Conservation (phyloP, 169 alveolate genomes). For the Plasmodium reichenowi region DNA sequence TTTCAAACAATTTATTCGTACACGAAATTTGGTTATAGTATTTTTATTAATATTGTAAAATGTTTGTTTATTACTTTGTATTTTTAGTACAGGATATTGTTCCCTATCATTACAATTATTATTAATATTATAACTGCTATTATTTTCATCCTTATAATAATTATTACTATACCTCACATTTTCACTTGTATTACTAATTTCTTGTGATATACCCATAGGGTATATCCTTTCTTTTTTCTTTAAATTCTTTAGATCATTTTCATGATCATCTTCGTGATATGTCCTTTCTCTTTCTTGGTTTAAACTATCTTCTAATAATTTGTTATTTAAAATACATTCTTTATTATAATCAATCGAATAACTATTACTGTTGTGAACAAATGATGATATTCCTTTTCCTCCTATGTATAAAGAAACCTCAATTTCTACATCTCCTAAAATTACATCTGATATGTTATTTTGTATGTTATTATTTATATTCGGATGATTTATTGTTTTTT, state of each 20-base stretch:
- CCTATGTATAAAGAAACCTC: slow-evolving; percentile 75
- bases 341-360: slow-evolving; percentile 64
- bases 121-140: too few relatives aligned
- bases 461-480: background rate
- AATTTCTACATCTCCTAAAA: slow-evolving; percentile 73
- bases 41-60: slow-evolving; percentile 68
- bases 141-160: slow-evolving; percentile 16
- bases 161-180: background rate
- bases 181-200: slow-evolving; percentile 20
- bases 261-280: slow-evolving; percentile 5
- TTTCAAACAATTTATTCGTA: slow-evolving; percentile 69
- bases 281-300: slow-evolving; percentile 26
- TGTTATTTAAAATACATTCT: slow-evolving; percentile 60
- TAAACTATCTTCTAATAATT: slow-evolving; percentile 37
- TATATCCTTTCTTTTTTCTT: slow-evolving; percentile 15
- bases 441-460: slow-evolving; percentile 6
- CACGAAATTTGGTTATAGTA: slow-evolving; percentile 72
- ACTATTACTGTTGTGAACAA: slow-evolving; percentile 70
- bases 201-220: slow-evolving; percentile 12
- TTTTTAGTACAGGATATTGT: slow-evolving; percentile 56
- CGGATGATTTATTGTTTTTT: background rate
- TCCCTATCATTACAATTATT: slow-evolving; percentile 12
- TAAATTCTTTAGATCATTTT: slow-evolving; percentile 42
- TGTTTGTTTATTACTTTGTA: slow-evolving; percentile 73
- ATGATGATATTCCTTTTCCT: slow-evolving; percentile 75